Evolutionary conservation across 2,329 filamentous ascomycete species (phyloP).

Genomic region (Neurospora crassa): DNA sequence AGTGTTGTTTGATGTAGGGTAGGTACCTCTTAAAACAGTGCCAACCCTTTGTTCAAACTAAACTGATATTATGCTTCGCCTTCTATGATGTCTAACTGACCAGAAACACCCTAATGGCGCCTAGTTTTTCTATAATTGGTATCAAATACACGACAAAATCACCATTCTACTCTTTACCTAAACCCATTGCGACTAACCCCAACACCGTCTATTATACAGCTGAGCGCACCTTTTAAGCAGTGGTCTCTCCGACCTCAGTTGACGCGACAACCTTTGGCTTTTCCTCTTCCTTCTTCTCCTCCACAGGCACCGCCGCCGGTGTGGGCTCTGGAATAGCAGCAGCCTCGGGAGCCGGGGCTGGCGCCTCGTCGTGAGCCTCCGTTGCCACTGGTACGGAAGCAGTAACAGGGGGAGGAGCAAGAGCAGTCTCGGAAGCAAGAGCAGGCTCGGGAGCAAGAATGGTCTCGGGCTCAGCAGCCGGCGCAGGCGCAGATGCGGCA

Average conservation of each 20-base stretch:
- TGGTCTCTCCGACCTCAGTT: not conserved
- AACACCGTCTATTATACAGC: not conserved
- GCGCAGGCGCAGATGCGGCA: not conserved
- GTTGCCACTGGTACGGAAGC: not conserved
- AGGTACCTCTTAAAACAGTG: not conserved
- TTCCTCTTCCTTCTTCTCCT: not conserved
- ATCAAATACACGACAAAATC: not conserved
- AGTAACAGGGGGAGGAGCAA: not conserved
- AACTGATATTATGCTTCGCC: not conserved
- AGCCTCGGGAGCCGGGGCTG: not conserved
- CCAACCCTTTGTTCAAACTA: not conserved
- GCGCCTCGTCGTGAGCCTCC: not conserved
- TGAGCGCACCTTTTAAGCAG: not conserved
- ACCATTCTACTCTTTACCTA: not conserved
- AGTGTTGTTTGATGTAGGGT: not conserved
- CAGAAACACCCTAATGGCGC: not conserved
- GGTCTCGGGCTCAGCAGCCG: not conserved
- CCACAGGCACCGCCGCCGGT: not conserved
- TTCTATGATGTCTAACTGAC: not conserved
- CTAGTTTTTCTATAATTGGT: not conserved
- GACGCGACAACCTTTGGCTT: not conserved
- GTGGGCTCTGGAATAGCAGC: not conserved
- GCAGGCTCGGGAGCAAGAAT: not conserved
- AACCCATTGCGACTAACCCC: not conserved
- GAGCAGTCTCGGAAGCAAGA: not conserved